These are phyloP conservation scores for Claviceps pazoutovae DNA, from an alignment of 2,329 filamentous ascomycete genomes.

Conservation along the genomic window DNA sequence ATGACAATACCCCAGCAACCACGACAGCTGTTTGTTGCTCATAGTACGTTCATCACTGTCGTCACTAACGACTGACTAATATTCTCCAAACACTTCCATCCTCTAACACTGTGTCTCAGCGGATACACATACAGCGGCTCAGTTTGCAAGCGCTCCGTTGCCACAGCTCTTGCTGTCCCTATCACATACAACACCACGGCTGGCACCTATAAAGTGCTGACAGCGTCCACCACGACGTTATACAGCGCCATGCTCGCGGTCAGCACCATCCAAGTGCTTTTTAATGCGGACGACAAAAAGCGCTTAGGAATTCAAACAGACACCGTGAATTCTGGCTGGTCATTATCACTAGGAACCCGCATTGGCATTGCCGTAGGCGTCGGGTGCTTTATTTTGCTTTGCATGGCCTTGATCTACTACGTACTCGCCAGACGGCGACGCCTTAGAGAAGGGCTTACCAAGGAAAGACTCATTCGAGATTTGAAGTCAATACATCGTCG, in stretches of 20 bases:
- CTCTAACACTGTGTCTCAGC: constrained; percentile 9
- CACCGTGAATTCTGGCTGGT: constrained; percentile 8
- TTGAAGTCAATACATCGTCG: constrained; percentile 4
- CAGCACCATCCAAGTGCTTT: constrained; percentile 23
- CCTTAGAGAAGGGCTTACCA: constrained; percentile 8
- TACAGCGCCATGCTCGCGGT: constrained; percentile 24
- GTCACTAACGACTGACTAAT: no score
- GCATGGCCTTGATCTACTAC: constrained; percentile 14
- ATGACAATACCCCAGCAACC: constrained; percentile 13
- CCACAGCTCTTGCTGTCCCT: constrained; percentile 23
- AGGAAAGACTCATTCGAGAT: constrained; percentile 6
- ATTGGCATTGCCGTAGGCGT: constrained; percentile 23
- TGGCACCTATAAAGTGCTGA: constrained; percentile 20
- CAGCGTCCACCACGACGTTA: constrained; percentile 23
- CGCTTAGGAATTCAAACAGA: constrained; percentile 21
- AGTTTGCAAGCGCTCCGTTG: constrained; percentile 21
- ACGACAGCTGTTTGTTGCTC: constrained; percentile 26
- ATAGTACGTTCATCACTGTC: constrained; percentile 18
- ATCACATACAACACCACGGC: constrained; percentile 23
- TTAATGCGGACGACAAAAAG: constrained; percentile 21
- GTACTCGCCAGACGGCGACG: constrained; percentile 14
- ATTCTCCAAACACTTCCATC: background rate
- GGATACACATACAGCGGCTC: constrained; percentile 21
- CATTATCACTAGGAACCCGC: constrained; percentile 17
- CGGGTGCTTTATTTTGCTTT: constrained; percentile 16